Percentiles rank a stretch among this genome's conserved stretches.
Evolutionary conservation across 2,329 filamentous ascomycete genomes (phyloP).

Genomic region (Escovopsis sp.): DNA sequence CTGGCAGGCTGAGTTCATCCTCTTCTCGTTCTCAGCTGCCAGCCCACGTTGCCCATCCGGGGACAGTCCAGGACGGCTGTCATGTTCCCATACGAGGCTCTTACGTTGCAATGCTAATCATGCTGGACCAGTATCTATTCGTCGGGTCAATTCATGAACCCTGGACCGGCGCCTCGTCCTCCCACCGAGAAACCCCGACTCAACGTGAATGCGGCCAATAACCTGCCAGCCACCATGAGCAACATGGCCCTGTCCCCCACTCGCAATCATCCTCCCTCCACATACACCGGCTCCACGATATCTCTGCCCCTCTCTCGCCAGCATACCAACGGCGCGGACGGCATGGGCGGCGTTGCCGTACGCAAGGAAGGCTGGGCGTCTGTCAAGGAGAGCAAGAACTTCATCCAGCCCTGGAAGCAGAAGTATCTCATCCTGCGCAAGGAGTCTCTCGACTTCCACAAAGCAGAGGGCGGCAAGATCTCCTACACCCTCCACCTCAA

Average conservation of each 20-base stretch:
- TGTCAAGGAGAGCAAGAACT: constrained; percentile 80
- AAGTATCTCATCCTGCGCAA: constrained; percentile 86
- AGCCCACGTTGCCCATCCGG: too few relatives aligned
- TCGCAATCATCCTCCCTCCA: constrained; percentile 48
- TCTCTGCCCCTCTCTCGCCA: constrained; percentile 53
- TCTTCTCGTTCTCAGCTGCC: too few relatives aligned
- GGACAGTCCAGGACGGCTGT: too few relatives aligned
- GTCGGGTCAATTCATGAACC: constrained; percentile 77
- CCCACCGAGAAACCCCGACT: constrained; percentile 73
- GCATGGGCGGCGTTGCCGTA: constrained; percentile 52
- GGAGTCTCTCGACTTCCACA: constrained; percentile 87
- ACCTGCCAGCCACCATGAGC: constrained; percentile 62
- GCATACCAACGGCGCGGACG: constrained; percentile 44
- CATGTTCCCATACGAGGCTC: too few relatives aligned
- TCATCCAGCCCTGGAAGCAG: constrained; percentile 77
- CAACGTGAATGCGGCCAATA: constrained; percentile 61
- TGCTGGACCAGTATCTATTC: constrained; percentile 34
- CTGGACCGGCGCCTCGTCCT: constrained; percentile 82
- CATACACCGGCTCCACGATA: constrained; percentile 56
- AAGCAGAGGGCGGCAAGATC: constrained; percentile 75
- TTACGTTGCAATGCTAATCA: constrained; percentile 4
- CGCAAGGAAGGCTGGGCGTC: constrained; percentile 73
- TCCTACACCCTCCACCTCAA: constrained; percentile 73
- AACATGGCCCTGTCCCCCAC: constrained; percentile 63
- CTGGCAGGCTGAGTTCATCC: too few relatives aligned